These are phyloP conservation scores for Geosmithia flava DNA, from an alignment of 2,329 filamentous ascomycete genomes.

Conservation along the genomic window DNA sequence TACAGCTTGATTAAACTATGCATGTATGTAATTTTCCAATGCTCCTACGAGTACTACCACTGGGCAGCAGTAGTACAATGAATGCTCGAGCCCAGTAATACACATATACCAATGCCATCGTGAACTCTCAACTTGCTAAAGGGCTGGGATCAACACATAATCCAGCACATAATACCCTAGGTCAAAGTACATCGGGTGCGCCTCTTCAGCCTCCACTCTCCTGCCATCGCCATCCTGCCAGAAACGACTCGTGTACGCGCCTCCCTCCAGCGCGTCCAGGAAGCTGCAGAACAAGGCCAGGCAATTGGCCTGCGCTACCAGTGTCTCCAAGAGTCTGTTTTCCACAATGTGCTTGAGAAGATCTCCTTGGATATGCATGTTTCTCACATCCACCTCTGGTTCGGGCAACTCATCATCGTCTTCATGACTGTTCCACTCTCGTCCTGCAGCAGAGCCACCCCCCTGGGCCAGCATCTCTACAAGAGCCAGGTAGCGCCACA, in stretches of 20 bases:
- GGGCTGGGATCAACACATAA: conserved; percentile 36
- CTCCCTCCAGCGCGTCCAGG: conserved; percentile 35
- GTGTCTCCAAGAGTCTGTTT: conserved; percentile 27
- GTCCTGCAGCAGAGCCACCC: too few relatives aligned
- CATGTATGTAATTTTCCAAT: too few relatives aligned
- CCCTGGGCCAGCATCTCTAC: conserved; percentile 55
- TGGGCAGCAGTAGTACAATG: not conserved
- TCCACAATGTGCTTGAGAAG: conserved; percentile 43
- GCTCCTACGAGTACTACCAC: too few relatives aligned
- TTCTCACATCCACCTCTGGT: conserved; percentile 18
- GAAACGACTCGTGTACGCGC: conserved; percentile 22
- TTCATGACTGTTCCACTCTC: not conserved
- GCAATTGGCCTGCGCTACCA: conserved; percentile 17
- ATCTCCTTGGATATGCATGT: conserved; percentile 58
- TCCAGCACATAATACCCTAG: conserved; percentile 42
- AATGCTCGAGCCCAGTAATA: not conserved
- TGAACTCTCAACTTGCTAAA: conserved; percentile 17
- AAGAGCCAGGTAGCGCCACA: conserved; percentile 59
- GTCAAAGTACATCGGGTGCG: conserved; percentile 24
- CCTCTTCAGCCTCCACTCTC: conserved; percentile 7
- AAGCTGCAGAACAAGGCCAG: conserved; percentile 20
- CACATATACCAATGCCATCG: not conserved
- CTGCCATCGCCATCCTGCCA: conserved; percentile 4
- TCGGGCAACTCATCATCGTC: conserved; percentile 1
- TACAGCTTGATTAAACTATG: too few relatives aligned